Evolutionary conservation across 495 filamentous ascomycete species (phyloP).

Genomic region (Rostrohypoxylon terebratum): DNA sequence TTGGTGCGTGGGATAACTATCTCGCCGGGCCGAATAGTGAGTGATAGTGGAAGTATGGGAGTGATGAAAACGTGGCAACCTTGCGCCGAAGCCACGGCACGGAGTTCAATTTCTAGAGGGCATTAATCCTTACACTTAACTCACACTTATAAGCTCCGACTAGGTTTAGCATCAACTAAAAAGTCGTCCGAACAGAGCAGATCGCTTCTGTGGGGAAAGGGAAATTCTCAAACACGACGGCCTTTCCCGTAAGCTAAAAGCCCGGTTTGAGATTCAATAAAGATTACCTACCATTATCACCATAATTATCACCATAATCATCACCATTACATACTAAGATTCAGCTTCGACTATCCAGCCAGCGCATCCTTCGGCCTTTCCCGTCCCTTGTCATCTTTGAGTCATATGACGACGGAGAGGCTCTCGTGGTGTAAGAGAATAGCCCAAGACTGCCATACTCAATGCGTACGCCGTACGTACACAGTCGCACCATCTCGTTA

Average conservation of each 20-base stretch:
- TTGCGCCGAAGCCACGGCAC: conserved; percentile 34
- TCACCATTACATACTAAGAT: conserved; percentile 9
- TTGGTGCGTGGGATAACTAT: conserved; percentile 31
- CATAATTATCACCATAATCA: neutral
- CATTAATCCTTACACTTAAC: conserved; percentile 42
- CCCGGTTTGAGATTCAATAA: conserved; percentile 16
- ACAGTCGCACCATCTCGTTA: conserved; percentile 16
- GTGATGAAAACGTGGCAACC: conserved; percentile 45
- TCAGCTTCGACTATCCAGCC: conserved; percentile 10
- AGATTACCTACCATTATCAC: conserved; percentile 16
- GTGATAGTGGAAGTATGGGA: conserved; percentile 29
- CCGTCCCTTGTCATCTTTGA: conserved; percentile 24
- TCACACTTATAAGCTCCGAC: conserved; percentile 33
- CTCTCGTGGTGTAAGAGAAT: conserved; percentile 28
- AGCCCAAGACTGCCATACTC: conserved; percentile 9
- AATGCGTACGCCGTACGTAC: conserved; percentile 18
- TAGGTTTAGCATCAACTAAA: conserved; percentile 36
- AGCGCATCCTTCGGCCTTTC: conserved; percentile 1
- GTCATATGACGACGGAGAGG: conserved; percentile 17
- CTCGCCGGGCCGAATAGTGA: conserved; percentile 48
- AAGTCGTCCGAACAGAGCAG: conserved; percentile 30
- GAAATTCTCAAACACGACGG: conserved; percentile 31
- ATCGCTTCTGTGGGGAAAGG: conserved; percentile 44
- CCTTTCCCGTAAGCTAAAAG: conserved; percentile 31
- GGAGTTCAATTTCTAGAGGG: conserved; percentile 24